Evolutionary conservation across 139 green algal species (phyloP).

Genomic region (Parachlorella kessleri): DNA sequence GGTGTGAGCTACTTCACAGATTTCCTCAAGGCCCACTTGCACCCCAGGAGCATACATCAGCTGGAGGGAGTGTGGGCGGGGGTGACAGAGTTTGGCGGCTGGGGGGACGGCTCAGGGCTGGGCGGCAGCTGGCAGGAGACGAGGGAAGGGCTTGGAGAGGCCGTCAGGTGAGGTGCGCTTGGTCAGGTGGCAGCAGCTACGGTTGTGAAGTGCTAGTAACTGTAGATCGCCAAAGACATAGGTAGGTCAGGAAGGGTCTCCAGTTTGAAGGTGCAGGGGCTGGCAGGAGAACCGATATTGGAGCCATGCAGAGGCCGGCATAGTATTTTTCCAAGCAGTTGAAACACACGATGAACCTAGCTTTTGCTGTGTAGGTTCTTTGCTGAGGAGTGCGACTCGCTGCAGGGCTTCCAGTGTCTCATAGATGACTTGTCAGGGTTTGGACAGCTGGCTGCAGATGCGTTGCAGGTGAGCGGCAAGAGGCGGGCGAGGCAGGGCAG

Average conservation of each 20-base stretch:
- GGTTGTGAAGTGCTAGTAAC: too few species aligned
- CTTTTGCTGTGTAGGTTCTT: slow-evolving; percentile 28
- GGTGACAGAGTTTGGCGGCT: slow-evolving; percentile 38
- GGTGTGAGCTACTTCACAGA: slow-evolving; percentile 70
- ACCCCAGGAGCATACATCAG: slow-evolving; percentile 44
- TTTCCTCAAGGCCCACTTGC: slow-evolving; percentile 67
- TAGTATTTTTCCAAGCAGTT: not conserved
- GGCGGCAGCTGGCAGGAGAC: slow-evolving; percentile 15
- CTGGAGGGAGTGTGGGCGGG: slow-evolving; percentile 60
- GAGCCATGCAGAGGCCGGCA: too few species aligned
- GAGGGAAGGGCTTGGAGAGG: slow-evolving; percentile 55
- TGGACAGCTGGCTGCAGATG: slow-evolving; percentile 39
- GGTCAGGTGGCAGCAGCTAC: not conserved
- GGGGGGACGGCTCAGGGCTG: slow-evolving; percentile 25
- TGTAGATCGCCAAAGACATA: too few species aligned
- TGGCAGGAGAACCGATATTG: too few species aligned
- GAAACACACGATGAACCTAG: not conserved
- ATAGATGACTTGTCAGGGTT: slow-evolving; percentile 65
- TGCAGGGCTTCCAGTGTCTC: slow-evolving; percentile 69
- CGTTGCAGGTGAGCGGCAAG: slow-evolving; percentile 38
- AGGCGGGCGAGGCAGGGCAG: too few species aligned
- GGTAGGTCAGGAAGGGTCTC: not conserved
- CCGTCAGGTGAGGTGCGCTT: slow-evolving; percentile 25
- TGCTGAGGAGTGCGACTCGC: slow-evolving; percentile 61
- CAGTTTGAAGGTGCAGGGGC: not conserved